A percentile compares a stretch with the other conserved stretches of the same genome.
These are phyloP conservation scores for Trifolium fragiferum DNA, from an alignment of 306 rosid genomes.

Conservation along the genomic window DNA sequence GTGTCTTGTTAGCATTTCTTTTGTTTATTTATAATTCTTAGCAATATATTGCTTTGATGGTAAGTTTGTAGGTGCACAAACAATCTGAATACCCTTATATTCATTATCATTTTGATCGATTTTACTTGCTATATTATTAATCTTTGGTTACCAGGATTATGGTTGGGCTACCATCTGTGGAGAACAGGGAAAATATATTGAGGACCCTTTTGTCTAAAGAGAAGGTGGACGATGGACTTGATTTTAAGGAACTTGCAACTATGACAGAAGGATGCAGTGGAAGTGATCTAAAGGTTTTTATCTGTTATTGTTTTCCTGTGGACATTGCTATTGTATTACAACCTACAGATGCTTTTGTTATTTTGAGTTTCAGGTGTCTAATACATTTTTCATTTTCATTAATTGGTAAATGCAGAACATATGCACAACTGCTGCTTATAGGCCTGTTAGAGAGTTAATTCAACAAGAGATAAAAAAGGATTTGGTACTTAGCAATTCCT, in stretches of 20 bases:
- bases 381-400: slow-evolving; percentile 31
- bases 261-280: slow-evolving; percentile 91
- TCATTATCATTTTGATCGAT: not conserved
- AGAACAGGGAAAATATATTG: slow-evolving; percentile 81
- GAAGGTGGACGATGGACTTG: slow-evolving; percentile 62
- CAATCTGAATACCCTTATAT: slow-evolving; percentile 17
- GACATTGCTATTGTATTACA: not conserved
- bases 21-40: not conserved
- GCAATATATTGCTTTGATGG: not conserved
- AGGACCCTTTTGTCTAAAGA: slow-evolving; percentile 79
- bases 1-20: not conserved
- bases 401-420: slow-evolving; percentile 62
- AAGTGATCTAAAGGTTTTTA: slow-evolving; percentile 87
- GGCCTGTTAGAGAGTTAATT: slow-evolving; percentile 88
- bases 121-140: slow-evolving; percentile 17
- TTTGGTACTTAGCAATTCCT: slow-evolving; percentile 49
- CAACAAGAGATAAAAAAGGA: slow-evolving; percentile 72
- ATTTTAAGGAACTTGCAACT: slow-evolving; percentile 76
- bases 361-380: slow-evolving; percentile 34
- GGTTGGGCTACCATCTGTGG: slow-evolving; percentile 81
- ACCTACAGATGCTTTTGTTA: not conserved
- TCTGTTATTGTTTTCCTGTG: not conserved
- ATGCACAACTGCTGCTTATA: slow-evolving; percentile 91
- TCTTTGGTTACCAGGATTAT: slow-evolving; percentile 65
- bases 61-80: slow-evolving; percentile 4